These are phyloP conservation scores for Eimeria brunetti DNA, from an alignment of 169 alveolate species.

Conservation along the genomic window DNA sequence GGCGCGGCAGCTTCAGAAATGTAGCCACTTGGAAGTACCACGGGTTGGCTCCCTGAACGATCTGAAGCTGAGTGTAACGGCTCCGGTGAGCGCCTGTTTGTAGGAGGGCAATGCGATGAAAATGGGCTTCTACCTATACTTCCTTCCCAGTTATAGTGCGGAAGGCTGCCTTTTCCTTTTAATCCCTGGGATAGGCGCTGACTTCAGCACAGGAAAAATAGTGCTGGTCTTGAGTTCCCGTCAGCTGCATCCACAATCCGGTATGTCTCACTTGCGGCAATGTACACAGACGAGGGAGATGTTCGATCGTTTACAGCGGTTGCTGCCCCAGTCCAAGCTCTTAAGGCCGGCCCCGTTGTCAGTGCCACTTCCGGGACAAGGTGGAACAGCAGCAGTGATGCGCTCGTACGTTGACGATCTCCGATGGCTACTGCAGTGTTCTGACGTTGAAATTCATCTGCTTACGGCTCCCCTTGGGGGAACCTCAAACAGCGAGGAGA, in stretches of 20 bases:
- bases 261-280: not conserved
- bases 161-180: not conserved
- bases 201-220: not conserved
- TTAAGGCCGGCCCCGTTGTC: constrained; percentile 25
- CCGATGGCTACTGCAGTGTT: constrained; percentile 77
- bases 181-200: not conserved
- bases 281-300: constrained; percentile 42
- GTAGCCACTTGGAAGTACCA: not conserved
- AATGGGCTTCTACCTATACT: not conserved
- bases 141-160: not conserved
- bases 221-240: not conserved
- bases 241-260: not conserved
- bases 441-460: constrained; percentile 17
- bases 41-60: constrained; percentile 67
- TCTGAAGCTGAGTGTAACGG: constrained; percentile 42
- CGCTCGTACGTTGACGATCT: constrained; percentile 72
- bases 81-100: constrained; percentile 17
- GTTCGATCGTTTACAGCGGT: not conserved
- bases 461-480: not conserved
- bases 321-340: not conserved
- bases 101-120: not conserved
- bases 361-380: not conserved
- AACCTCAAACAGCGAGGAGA: not conserved
- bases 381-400: not conserved
- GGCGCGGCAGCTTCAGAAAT: constrained; percentile 40